Evolutionary conservation across 164 flowering plant species (phyloP).

Genomic region (Tetracentron sinense): DNA sequence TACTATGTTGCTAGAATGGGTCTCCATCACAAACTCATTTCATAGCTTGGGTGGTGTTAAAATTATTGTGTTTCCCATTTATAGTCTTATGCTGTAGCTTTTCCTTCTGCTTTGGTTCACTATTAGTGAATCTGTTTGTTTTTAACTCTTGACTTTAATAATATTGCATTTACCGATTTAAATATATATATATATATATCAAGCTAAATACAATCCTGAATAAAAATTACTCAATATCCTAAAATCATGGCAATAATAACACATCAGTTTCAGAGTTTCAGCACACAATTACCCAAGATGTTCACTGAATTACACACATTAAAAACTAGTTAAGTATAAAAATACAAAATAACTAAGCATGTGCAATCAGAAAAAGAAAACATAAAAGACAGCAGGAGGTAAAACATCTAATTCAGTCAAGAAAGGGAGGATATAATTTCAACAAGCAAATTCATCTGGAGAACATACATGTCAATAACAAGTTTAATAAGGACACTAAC

Average conservation of each 20-base stretch:
- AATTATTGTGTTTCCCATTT: too few species aligned
- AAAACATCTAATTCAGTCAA: not conserved
- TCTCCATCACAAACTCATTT: too few species aligned
- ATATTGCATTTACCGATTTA: too few species aligned
- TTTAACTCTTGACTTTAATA: too few species aligned
- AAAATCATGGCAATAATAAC: not conserved
- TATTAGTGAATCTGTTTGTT: too few species aligned
- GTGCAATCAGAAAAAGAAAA: not conserved
- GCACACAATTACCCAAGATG: not conserved
- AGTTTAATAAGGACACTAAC: conserved; percentile 97
- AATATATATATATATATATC: too few species aligned
- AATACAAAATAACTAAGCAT: not conserved
- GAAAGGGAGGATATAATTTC: conserved; percentile 6
- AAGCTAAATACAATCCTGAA: too few species aligned
- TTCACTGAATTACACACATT: not conserved
- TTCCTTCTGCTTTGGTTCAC: too few species aligned
- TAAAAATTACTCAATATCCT: not conserved
- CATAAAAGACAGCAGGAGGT: not conserved
- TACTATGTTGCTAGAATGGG: too few species aligned
- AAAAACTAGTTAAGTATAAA: not conserved
- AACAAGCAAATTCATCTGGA: conserved; percentile 11
- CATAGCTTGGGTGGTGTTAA: too few species aligned
- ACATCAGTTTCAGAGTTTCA: not conserved
- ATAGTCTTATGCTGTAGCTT: too few species aligned
- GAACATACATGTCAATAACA: conserved; percentile 96